Evolutionary conservation across 1,139 yeast species (phyloP), one percentile per base, ranked within the genome.

Genomic region (Suzukiozyma palmioleophila): DNA sequence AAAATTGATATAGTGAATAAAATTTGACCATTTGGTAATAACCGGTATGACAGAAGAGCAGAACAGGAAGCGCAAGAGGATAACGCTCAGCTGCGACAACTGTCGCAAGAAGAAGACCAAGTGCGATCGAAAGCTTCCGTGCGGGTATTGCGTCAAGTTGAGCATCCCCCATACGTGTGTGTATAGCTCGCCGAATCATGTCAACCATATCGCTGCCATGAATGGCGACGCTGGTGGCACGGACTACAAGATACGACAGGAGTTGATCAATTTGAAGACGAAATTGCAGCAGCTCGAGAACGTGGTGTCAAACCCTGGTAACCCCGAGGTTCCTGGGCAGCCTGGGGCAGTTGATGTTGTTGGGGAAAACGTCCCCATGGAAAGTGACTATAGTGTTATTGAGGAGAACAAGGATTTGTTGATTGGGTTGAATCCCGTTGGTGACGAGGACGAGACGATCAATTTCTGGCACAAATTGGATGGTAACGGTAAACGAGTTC

Each of bases 71-170:
- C 45, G 61, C 31, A 51, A 55, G 31, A 49, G 63, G 32, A 48
- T 48, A 29, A 50, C 55, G 0, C 40, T 57, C 15, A 57, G 57
- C 14, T 60, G 65, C 39, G 52, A 48, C 27, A 53, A 50, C 44
- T 65, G 71, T 44, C 51, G 64, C 25, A 45, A 47, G 33, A 51
- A 66, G 32, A 65, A 65, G 47, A 61, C 62, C 44, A 62, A 60
- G 37, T 65, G 72, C 47, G 66, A 64, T 44, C 46, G 64, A 31
- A 53, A 49, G 10, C 47, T 43, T 18, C 72, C 72, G 3, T 66
- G 72, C 42, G 49, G 57, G 13, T 56, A 61, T 7, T 66, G 72
- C 43, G 49, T 53, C 34, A 56, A 57, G 14, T 39, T 47, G 13
- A 48, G 50, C 7, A 30, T 29, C 36, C 51, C 42, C 9, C 54